A percentile compares a stretch with the other conserved stretches of the same genome.
These are phyloP conservation scores for Leccinum angustisporum DNA, from an alignment of 1,284 basidiomycete genomes.

Conservation along the genomic window DNA sequence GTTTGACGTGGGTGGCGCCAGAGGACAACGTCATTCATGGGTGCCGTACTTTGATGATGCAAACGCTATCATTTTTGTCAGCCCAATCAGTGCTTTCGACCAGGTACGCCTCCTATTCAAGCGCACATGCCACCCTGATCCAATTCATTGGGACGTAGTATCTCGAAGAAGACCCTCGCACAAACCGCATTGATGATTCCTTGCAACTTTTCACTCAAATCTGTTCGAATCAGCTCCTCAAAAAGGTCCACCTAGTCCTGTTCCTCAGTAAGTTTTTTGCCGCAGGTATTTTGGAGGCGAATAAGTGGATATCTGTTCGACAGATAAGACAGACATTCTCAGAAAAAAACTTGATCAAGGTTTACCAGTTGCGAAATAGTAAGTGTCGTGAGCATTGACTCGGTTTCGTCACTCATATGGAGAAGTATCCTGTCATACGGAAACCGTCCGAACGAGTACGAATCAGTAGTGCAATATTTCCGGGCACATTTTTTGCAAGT, in stretches of 20 bases:
- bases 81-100: conserved; percentile 84
- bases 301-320: conserved; percentile 12
- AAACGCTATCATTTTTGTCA: conserved; percentile 83
- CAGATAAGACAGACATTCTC: conserved; percentile 78
- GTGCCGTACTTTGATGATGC: conserved; percentile 82
- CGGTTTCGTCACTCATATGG: conserved; percentile 13
- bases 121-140: neutral
- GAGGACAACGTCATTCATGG: conserved; percentile 83
- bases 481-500: conserved; percentile 81
- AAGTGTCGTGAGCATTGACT: conserved; percentile 26
- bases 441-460: conserved; percentile 74
- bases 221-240: conserved; percentile 75
- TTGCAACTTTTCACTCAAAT: conserved; percentile 81
- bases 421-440: conserved; percentile 78
- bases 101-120: conserved; percentile 47
- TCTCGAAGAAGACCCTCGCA: conserved; percentile 78
- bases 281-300: neutral
- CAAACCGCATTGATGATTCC: conserved; percentile 81
- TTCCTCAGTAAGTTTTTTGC: conserved; percentile 61
- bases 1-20: conserved; percentile 78
- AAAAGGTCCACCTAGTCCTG: conserved; percentile 74
- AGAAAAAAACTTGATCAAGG: conserved; percentile 66
- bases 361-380: conserved; percentile 76
- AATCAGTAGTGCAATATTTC: conserved; percentile 79
- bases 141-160: conserved; percentile 47